phyloP scores from a whole-genome alignment of 1,139 yeast species.

The Suhomyces terraborum region DNA sequence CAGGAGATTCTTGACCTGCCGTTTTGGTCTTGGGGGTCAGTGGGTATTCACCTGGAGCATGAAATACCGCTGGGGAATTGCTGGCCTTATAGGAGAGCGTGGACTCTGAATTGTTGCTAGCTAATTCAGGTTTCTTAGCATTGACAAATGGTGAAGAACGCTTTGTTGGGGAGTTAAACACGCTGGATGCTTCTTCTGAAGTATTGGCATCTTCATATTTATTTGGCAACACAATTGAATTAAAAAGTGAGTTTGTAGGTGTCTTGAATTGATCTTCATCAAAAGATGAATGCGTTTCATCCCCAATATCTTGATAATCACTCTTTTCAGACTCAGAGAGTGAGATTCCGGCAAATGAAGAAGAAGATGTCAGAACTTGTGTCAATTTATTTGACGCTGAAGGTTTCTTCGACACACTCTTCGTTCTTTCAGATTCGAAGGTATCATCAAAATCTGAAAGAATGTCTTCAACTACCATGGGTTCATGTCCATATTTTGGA shows the following conservation, averaged over 20 bases:
- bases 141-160: not conserved
- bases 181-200: not conserved
- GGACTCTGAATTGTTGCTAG: slow-evolving; percentile 2
- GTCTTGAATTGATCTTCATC: slow-evolving; percentile 22
- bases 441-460: slow-evolving; percentile 13
- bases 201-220: slow-evolving; percentile 5
- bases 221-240: slow-evolving; percentile 20
- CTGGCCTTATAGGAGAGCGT: slow-evolving; percentile 11
- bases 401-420: not conserved
- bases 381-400: slow-evolving; percentile 7
- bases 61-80: slow-evolving; percentile 16
- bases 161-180: not conserved
- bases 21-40: slow-evolving; percentile 14
- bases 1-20: slow-evolving; percentile 6
- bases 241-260: slow-evolving; percentile 27
- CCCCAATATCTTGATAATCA: slow-evolving; percentile 20
- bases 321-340: slow-evolving; percentile 25
- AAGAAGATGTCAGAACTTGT: slow-evolving; percentile 36
- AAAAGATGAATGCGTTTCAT: slow-evolving; percentile 8
- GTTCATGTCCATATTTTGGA: not conserved
- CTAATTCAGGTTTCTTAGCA: not conserved
- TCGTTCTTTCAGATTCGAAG: not conserved
- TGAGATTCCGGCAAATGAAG: slow-evolving; percentile 49
- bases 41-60: slow-evolving; percentile 31
- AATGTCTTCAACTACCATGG: slow-evolving; percentile 7